Evolutionary conservation across 2,329 filamentous ascomycete species (phyloP), one percentile per base, ranked within the genome.

Genomic region (Chrysoporthe deuterocubensis): DNA sequence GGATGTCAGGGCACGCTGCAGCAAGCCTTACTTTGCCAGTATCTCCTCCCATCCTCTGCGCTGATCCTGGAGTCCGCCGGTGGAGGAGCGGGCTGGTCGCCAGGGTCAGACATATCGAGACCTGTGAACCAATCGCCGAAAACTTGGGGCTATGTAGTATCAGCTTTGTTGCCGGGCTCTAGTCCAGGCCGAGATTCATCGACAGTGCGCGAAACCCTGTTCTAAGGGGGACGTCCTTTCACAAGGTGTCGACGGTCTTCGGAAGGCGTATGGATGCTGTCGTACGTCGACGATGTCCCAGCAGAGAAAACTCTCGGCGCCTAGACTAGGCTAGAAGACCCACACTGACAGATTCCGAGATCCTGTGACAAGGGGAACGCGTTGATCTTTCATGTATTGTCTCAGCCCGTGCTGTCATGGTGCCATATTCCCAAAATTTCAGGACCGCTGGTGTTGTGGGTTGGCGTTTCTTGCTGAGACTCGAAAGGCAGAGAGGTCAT

Each of bases 11-110:
- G 37, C 37, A 26, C 26, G 2, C 26, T 26, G 26, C 26, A 26
- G 26, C 26, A 26, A 26, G 26, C 26, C 62, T 60, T 73, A 32
- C 75, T 73, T 64, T 84, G 75, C 85, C 84, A 87, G 75, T 87
- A 87, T 34, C 75, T 73, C 18, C 77, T 77, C 16, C 79, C 78
- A 59, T 79, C 78, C 14, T 75, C 75, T 1, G 73, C 73, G 64
- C 74, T 75, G 68, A 81, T 78, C 13, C 74, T 71, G 13, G 76
- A 74, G 64, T 81, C 78, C n/a, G 78, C 69, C n/a, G 71, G 66
- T 6, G 61, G 44, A 34, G 63, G 48, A 34, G 63, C 65, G 59
- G 13, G 37, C 56, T 26, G 61, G 26, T 14, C 8, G 26, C 21
- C 21, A 5, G 26, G 37, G n/a, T 48, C 43, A 46, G 59, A n/a